A percentile compares a stretch with the other conserved stretches of the same genome.
Conservation (phyloP, 2,329 filamentous ascomycete genomes). For the Ascochyta pisi region DNA sequence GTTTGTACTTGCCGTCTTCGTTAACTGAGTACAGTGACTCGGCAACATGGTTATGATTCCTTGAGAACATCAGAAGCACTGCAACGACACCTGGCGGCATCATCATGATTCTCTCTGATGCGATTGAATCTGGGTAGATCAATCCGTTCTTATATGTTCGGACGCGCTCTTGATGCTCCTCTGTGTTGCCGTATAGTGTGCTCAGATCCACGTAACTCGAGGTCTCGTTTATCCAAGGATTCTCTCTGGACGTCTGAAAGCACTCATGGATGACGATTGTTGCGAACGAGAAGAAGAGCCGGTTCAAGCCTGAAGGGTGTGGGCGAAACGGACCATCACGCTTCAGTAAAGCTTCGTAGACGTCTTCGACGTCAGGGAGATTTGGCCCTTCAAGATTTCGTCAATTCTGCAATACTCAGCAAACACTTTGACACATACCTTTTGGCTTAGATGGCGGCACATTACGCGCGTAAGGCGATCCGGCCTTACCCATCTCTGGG, state of each 20-base stretch:
- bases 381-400: constrained; percentile 43
- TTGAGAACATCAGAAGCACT: constrained; percentile 70
- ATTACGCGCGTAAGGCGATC: constrained; percentile 62
- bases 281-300: constrained; percentile 74
- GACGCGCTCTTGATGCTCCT: constrained; percentile 69
- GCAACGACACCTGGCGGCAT: constrained; percentile 73
- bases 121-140: constrained; percentile 72
- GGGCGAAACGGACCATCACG: constrained; percentile 64
- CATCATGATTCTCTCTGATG: constrained; percentile 67
- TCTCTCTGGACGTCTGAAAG: constrained; percentile 68
- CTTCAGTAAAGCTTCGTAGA: constrained; percentile 69
- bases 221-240: constrained; percentile 68
- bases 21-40: constrained; percentile 81
- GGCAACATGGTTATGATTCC: constrained; percentile 85
- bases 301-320: constrained; percentile 74
- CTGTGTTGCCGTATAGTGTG: constrained; percentile 72
- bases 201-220: constrained; percentile 77
- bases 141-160: constrained; percentile 70
- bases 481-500: constrained; percentile 62
- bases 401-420: constrained; percentile 48
- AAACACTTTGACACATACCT: constrained; percentile 38
- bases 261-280: constrained; percentile 68
- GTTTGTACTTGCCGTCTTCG: constrained; percentile 76
- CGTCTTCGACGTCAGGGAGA: constrained; percentile 67
- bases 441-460: constrained; percentile 62